Evolutionary conservation across 257 asterid genomes (phyloP).

Genomic region (Plectranthus barbatus): DNA sequence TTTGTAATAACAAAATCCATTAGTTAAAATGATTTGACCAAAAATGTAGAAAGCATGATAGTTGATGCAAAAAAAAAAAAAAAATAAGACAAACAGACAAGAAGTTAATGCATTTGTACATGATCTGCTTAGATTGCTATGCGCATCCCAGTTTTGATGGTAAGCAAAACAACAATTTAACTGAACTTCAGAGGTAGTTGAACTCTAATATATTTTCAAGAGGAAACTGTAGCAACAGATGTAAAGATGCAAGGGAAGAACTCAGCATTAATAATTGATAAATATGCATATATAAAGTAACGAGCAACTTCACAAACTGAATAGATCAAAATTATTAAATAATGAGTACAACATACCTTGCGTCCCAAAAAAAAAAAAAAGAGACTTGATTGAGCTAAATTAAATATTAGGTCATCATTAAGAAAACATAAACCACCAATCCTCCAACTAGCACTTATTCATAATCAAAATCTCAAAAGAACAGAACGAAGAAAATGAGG

Average conservation of each 20-base stretch:
- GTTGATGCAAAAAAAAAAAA: background rate
- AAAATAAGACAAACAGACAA: background rate
- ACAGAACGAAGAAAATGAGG: background rate
- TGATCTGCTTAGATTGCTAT: background rate
- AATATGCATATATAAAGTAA: background rate
- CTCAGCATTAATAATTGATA: background rate
- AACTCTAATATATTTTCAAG: background rate
- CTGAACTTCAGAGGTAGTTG: constrained; percentile 1
- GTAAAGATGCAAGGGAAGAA: background rate
- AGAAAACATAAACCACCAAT: background rate
- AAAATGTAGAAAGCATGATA: background rate
- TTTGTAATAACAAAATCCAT: background rate
- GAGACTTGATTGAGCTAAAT: background rate
- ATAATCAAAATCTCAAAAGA: background rate
- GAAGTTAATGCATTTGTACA: background rate
- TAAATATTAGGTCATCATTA: background rate
- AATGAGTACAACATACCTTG: background rate
- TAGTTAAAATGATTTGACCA: background rate
- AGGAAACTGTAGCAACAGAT: background rate
- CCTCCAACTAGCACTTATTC: background rate
- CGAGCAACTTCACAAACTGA: constrained; percentile 4
- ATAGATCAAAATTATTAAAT: background rate
- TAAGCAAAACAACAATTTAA: background rate
- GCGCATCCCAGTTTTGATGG: background rate
- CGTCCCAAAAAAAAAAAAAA: background rate